Base-by-base conservation (phyloP, 108 stramenopile species). In the Skeletonema tropicum region DNA sequence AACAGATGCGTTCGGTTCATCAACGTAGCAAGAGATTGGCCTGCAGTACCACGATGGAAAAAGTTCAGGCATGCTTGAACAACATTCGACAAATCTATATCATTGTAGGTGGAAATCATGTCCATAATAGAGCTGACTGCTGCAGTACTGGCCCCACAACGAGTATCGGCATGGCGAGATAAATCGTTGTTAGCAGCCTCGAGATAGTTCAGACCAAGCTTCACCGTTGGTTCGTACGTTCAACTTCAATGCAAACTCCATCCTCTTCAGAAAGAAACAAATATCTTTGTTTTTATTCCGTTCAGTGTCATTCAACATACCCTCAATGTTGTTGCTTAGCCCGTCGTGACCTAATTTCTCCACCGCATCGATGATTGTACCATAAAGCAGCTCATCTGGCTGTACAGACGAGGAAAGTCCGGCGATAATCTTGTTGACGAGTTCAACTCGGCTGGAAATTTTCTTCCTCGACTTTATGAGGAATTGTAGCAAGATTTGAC, bases 221-320 rank as follows among this genome's bases (percentile, higher is more conserved):
- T 38, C 36, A 6, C 6, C 36, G 7, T 38, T 11, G 35, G 57
- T 25, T 32, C 26, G 55, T 5, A 1, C 32, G 46, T 69, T 57
- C 7, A 69, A 31, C 55, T 69, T 57, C 49, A 69, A 36, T 21
- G 46, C 25, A 49, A 69, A 69, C 19, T 69, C 15, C 14, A 49
- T 49, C 25, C 68, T 57, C 14, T 35, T 21, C 29, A 69, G 55
- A 57, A n/a, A n/a, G n/a, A n/a, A n/a, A n/a, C n/a, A n/a, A n/a
- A n/a, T n/a, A n/a, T n/a, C n/a, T n/a, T n/a, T 31, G 6, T 11
- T 6, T 26, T 0, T 10, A 6, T 26, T 23, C 2, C 57, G 57
- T 26, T 11, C 12, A 9, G 7, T 0, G 9, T 12, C 12, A 26
- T 26, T 57, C 57, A 23, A 57, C 12, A 57, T 10, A 10, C 2